phyloP scores from a whole-genome alignment of 2,329 filamentous ascomycete genomes.

The Hymenoscyphus occultus region DNA sequence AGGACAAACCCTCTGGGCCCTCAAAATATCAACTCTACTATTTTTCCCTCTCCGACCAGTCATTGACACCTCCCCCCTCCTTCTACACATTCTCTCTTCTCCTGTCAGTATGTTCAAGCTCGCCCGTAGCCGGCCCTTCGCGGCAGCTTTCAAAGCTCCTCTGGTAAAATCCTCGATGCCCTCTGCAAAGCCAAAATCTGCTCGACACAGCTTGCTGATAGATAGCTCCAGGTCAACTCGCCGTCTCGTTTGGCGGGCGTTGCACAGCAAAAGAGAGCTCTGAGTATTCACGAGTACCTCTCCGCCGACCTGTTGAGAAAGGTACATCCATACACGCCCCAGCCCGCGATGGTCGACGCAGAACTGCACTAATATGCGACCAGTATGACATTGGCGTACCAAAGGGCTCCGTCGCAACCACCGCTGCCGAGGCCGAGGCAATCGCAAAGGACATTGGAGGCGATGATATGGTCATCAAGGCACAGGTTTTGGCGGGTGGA shows the following conservation, averaged over 20 bases:
- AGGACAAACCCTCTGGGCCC: constrained; percentile 17
- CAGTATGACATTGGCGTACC: constrained; percentile 95
- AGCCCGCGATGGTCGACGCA: constrained; percentile 22
- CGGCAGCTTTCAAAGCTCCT: constrained; percentile 73
- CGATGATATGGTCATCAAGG: constrained; percentile 99
- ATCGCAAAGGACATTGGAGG: constrained; percentile 87
- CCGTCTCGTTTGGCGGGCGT: constrained; percentile 59
- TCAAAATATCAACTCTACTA: constrained; percentile 19
- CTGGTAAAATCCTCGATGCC: constrained; percentile 55
- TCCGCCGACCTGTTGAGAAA: constrained; percentile 85
- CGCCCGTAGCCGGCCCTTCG: constrained; percentile 76
- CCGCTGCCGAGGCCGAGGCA: constrained; percentile 81
- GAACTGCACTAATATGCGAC: constrained; percentile 26
- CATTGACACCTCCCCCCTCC: constrained; percentile 15
- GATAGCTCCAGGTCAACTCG: constrained; percentile 43
- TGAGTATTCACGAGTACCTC: constrained; percentile 98
- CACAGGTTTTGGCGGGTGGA: constrained; percentile 95
- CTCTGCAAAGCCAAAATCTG: constrained; percentile 19
- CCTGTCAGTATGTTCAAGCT: constrained; percentile 76
- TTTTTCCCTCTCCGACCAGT: constrained; percentile 25
- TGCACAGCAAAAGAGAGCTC: constrained; percentile 76
- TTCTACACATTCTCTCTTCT: constrained; percentile 16
- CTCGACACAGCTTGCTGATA: constrained; percentile 30
- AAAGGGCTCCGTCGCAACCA: constrained; percentile 81
- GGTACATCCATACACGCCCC: constrained; percentile 42